Evolutionary conservation across 2,329 filamentous ascomycete genomes (phyloP).

Genomic region (Pyrenochaeta sp.): DNA sequence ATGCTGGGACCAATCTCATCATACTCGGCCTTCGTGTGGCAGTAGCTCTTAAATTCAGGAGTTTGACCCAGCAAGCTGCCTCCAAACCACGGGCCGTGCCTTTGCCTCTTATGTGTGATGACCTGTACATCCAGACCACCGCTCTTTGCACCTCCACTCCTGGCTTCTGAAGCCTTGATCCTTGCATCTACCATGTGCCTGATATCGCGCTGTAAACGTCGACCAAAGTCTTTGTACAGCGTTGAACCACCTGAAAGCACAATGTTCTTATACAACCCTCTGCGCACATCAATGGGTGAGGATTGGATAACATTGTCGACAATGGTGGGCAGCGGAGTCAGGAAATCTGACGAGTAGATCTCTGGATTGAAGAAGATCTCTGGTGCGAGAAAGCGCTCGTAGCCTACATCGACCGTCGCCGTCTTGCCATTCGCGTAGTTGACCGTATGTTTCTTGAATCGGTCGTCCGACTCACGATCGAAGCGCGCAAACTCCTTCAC

Average conservation of each 20-base stretch:
- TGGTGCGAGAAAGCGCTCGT: conserved; percentile 96
- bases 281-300: conserved; percentile 94
- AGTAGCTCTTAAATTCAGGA: conserved; percentile 97
- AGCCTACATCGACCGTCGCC: conserved; percentile 89
- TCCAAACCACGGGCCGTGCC: conserved; percentile 98
- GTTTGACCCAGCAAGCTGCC: conserved; percentile 96
- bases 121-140: conserved; percentile 97
- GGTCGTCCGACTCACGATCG: conserved; percentile 84
- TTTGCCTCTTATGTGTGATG: conserved; percentile 95
- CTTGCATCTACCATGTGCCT: conserved; percentile 93
- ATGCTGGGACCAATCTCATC: conserved; percentile 97
- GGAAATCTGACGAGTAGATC: conserved; percentile 98
- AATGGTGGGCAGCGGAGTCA: conserved; percentile 91
- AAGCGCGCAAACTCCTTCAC: conserved; percentile 98
- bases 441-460: conserved; percentile 90
- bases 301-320: conserved; percentile 98
- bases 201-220: conserved; percentile 95
- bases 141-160: conserved; percentile 90
- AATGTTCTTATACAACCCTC: conserved; percentile 99
- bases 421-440: conserved; percentile 85
- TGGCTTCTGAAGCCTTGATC: conserved; percentile 89
- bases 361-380: conserved; percentile 99
- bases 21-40: conserved; percentile 79
- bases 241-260: conserved; percentile 97
- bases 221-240: conserved; percentile 97